Base-by-base conservation (phyloP, 1,284 basidiomycete species). In the Coriolopsis trogii region DNA sequence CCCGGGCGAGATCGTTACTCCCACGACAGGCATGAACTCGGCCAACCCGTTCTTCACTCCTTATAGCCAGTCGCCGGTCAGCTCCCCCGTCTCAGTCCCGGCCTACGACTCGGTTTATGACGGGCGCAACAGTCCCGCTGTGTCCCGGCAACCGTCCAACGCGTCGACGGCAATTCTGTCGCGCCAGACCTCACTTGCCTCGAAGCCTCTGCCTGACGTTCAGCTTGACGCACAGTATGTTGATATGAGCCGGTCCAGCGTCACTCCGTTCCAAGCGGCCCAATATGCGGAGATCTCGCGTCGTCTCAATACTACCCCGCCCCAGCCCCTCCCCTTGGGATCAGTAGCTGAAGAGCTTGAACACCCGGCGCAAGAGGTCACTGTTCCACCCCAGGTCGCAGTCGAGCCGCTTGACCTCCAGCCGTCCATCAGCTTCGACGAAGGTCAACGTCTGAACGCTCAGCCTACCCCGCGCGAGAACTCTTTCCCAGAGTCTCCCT, bases 271-370 rank as follows among this genome's bases (percentile, higher is more conserved):
- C 76, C 87, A 89, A 63, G 86, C 83, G 21, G 76, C 75, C 0
- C 87, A 89, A 65, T 89, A 89, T 59, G 80, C 73, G n/a, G 85
- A 84, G 60, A 88, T 88, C 50, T 80, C 82, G 2, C 73, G 76
- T 56, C 76, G 71, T 16, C 64, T 89, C 39, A 77, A 80, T 50
- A 66, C 74, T 7, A 59, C 72, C 16, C 67, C 77, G 4, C 78
- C 80, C 3, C 63, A 71, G 18, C 70, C 67, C 12, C 52, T 66
- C 39, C 67, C 67, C 20, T 71, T 73, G 23, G 59, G 55, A 6
- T 34, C 71, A 3, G 67, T 71, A 46, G 61, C 69, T 16, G 63
- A 70, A 45, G 63, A 70, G 43, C 25, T 41, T 4, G 57, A 55
- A 16, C 49, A 56, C 25, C n/a, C n/a, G n/a, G 33, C 41, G 18